Base-by-base conservation (phyloP, 768 basidiomycete genomes). In the Mycena alexandri region DNA sequence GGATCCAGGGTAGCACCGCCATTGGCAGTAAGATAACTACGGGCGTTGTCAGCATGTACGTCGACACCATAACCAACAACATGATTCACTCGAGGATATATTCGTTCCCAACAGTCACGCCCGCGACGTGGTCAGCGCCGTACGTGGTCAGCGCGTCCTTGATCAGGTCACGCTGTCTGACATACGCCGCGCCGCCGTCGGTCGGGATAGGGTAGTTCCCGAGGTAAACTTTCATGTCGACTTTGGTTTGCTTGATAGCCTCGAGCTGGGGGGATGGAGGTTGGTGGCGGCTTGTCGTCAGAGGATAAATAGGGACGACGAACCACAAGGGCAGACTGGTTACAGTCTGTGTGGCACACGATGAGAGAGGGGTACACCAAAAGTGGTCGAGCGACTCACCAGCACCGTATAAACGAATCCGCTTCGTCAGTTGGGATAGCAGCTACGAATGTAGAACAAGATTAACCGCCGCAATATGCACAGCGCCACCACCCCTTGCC, bases 91-190 rank as follows among this genome's bases (percentile, higher is more conserved):
- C 87, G 55, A 96, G 83, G 76, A 94, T 93, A 75, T 87, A 94
- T 78, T 97, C 95, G 76, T 98, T 97, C 36, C 97, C 96, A 38
- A 98, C 96, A 13, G 91, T 96, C 38, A 98, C 74, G 17, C 97
- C 97, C 0, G 80, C 81, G 60, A 98, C 87, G 72, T 96, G 78
- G 66, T 87, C 86, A 3, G 88, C 85, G 34, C 96, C 96, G 75
- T 91, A 98, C 0, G 87, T 89, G 74, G 91, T 76, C 58, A 98
- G 81, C 7, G 91, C 94, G 3, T 82, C 76, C 68, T 89, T 79
- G 62, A 96, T 88, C n/a, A 80, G 77, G 67, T 86, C 84, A 19
- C 86, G 86, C 77, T 99, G 97, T 43, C 92, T 86, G 0, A 77
- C 60, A 76, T 96, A 98, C 5, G 93, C 90, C 1, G 84, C 81